Evolutionary conservation across 495 filamentous ascomycete species (phyloP).

Genomic region (Xylaria venustula): DNA sequence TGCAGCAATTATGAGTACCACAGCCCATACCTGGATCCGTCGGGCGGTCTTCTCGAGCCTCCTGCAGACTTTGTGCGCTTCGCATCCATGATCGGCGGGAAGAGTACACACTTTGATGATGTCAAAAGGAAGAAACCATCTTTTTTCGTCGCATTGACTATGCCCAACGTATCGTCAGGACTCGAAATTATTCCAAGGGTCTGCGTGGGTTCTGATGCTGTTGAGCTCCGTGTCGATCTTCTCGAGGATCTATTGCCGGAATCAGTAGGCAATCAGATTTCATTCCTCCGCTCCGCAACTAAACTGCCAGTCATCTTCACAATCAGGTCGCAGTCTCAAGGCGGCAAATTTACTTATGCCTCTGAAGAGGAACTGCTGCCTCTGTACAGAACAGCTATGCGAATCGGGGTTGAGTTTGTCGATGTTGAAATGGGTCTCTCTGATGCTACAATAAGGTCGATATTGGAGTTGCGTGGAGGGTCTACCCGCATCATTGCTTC

Average conservation of each 20-base stretch:
- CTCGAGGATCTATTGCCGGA: conserved; percentile 74
- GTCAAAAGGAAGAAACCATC: conserved; percentile 72
- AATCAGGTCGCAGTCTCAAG: conserved; percentile 80
- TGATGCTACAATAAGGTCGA: conserved; percentile 42
- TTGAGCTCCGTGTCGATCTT: conserved; percentile 92
- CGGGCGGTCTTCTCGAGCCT: conserved; percentile 57
- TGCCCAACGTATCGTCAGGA: conserved; percentile 66
- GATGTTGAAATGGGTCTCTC: conserved; percentile 92
- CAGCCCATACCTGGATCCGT: conserved; percentile 65
- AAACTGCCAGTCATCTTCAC: conserved; percentile 92
- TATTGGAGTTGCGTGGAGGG: conserved; percentile 68
- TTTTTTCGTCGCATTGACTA: conserved; percentile 90
- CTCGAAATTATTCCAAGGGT: conserved; percentile 66
- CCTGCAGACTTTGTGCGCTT: conserved; percentile 80
- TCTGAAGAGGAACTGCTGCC: conserved; percentile 64
- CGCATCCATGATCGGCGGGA: conserved; percentile 69
- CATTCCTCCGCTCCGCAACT: conserved; percentile 71
- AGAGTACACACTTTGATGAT: conserved; percentile 58
- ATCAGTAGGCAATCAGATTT: conserved; percentile 77
- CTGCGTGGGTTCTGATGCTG: conserved; percentile 84
- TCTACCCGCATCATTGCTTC: conserved; percentile 85
- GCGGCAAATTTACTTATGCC: conserved; percentile 82
- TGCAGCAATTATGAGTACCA: conserved; percentile 96
- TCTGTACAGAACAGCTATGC: conserved; percentile 75
- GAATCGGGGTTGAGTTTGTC: conserved; percentile 85